Evolutionary conservation across 805 yeast species (phyloP), one percentile per base, ranked within the genome.

Genomic region (Limtongia smithiae): DNA sequence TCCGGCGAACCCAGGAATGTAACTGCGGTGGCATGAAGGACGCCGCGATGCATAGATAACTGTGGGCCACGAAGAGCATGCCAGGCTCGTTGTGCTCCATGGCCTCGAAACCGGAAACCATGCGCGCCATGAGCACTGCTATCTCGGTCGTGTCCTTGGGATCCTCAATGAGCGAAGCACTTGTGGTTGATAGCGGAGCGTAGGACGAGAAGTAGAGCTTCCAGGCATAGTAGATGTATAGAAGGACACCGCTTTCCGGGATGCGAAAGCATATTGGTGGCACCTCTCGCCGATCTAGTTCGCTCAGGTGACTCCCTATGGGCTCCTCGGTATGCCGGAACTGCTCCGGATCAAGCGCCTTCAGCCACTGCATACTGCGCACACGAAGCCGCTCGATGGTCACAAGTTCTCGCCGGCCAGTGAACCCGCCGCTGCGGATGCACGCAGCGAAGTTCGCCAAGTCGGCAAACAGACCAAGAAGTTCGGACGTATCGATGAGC

Each of bases 1-100:
- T 48, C 41, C 57, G 44, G 17, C 57, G 50, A 9, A 46, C 42
- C 57, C 57, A 52, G 28, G 15, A 41, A 21, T 49, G 54, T 15
- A 49, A 38, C n/a, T 36, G 24, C 6, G 43, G 45, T 3, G 53
- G 53, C 53, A 52, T 37, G 44, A 49, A 49, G 1, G 35, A 21
- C 21, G 54, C 54, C 7, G 48, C 54, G 18, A 49, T 21, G 40
- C 57, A 52, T 14, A 52, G 43, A 21, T 52, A 52, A 35, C 37
- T 45, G 41, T 52, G 57, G 7, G 30, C 34, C 5, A 45, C 51
- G 27, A 52, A 45, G 4, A 50, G 41, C 7, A 48, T 40, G 14
- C 57, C 57, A 11, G 51, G 57, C 17, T 39, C 25, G 9, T 15
- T 28, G n/a, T 43, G 54, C 25, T 41, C 40, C 21, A 32, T 28